Conservation (phyloP, 2,329 filamentous ascomycete genomes). For the Cordyceps javanica region DNA sequence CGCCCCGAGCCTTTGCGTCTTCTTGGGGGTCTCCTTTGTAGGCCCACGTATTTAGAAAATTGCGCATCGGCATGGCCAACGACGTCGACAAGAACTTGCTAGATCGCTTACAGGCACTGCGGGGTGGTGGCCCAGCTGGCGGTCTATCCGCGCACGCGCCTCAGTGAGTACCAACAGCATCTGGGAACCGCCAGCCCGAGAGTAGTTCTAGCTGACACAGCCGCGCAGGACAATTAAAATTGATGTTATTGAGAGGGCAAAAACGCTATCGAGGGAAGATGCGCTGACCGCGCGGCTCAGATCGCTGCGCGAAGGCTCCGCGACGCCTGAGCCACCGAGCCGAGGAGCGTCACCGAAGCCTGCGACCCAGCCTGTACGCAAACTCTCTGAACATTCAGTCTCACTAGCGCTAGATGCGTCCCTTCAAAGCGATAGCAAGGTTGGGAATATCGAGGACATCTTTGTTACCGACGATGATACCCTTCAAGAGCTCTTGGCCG, state of each 20-base stretch:
- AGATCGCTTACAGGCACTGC: conserved; percentile 48
- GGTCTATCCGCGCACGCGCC: conserved; percentile 34
- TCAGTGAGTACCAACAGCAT: background rate
- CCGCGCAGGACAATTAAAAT: conserved; percentile 22
- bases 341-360: conserved; percentile 15
- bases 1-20: background rate
- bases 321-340: conserved; percentile 11
- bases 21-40: background rate
- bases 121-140: conserved; percentile 33
- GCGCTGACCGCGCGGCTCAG: conserved; percentile 46
- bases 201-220: background rate
- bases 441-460: conserved; percentile 32
- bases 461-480: conserved; percentile 45
- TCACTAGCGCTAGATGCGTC: background rate
- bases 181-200: background rate
- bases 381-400: background rate
- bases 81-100: conserved; percentile 42
- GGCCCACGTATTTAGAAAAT: background rate
- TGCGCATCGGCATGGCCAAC: conserved; percentile 23
- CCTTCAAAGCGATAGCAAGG: conserved; percentile 14
- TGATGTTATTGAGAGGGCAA: conserved; percentile 36
- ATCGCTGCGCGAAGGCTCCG: conserved; percentile 38
- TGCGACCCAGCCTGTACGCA: background rate
- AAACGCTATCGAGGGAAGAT: conserved; percentile 42
- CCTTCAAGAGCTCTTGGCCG: conserved; percentile 45